Evolutionary conservation across 2,329 filamentous ascomycete species (phyloP).

Genomic region (Fusarium udum): DNA sequence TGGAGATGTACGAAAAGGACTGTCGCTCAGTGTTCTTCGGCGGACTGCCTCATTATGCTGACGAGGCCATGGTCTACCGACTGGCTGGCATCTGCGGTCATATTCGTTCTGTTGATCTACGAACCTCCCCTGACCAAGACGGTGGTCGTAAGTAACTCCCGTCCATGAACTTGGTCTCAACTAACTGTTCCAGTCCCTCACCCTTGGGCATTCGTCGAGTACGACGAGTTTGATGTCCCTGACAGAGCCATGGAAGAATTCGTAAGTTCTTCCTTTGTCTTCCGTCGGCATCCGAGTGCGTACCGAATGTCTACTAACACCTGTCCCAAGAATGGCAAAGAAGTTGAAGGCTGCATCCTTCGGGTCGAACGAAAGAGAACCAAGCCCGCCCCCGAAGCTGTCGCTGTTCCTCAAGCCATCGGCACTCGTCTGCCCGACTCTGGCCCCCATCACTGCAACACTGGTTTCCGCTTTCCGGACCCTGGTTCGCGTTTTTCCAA

Average conservation of each 20-base stretch:
- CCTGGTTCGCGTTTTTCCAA: not conserved
- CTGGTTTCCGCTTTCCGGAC: not conserved
- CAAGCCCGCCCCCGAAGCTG: slow-evolving; percentile 15
- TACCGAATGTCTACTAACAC: not conserved
- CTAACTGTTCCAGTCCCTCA: slow-evolving; percentile 33
- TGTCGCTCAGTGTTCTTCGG: slow-evolving; percentile 60
- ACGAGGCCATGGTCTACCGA: slow-evolving; percentile 49
- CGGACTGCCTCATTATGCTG: slow-evolving; percentile 52
- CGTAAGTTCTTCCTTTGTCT: slow-evolving; percentile 45
- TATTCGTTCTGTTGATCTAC: slow-evolving; percentile 41
- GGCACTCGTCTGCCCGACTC: not conserved
- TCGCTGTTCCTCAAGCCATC: not conserved
- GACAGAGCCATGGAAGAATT: slow-evolving; percentile 49
- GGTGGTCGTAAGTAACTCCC: slow-evolving; percentile 19
- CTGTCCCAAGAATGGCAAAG: slow-evolving; percentile 45
- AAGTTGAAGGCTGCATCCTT: slow-evolving; percentile 46
- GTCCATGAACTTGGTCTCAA: not conserved
- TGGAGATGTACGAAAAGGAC: slow-evolving; percentile 54
- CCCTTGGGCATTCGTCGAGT: slow-evolving; percentile 54
- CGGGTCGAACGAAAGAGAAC: slow-evolving; percentile 52
- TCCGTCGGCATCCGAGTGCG: not conserved
- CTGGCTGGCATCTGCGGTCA: slow-evolving; percentile 52
- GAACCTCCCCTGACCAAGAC: not conserved
- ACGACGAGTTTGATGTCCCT: slow-evolving; percentile 48
- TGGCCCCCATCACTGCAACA: not conserved